Percentiles rank a stretch among this genome's conserved stretches.
Conservation (phyloP, 2,329 filamentous ascomycete species). For the Claviceps lovelessii region DNA sequence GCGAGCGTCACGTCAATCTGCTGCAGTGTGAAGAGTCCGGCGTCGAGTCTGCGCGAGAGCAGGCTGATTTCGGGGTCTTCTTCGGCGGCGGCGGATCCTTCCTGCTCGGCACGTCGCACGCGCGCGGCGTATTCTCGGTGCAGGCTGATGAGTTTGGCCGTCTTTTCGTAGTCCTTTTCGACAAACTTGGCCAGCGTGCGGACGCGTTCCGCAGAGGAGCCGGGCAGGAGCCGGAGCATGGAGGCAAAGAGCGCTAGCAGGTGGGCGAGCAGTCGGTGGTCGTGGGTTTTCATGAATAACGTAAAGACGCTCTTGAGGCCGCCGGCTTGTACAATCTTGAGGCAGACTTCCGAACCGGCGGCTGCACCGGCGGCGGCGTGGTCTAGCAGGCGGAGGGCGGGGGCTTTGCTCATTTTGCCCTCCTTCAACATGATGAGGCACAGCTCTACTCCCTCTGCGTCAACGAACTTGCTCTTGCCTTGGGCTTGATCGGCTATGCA, state of each 20-base stretch:
- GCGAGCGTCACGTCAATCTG: conserved; percentile 72
- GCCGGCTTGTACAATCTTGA: conserved; percentile 64
- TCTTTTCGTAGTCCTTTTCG: conserved; percentile 86
- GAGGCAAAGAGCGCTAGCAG: conserved; percentile 73
- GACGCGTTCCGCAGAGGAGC: conserved; percentile 63
- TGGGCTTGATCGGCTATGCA: conserved; percentile 61
- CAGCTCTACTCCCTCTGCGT: conserved; percentile 84
- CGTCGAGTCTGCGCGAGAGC: conserved; percentile 63
- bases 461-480: conserved; percentile 70
- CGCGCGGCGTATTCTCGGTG: conserved; percentile 53
- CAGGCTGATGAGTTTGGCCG: conserved; percentile 54
- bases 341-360: conserved; percentile 49
- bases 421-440: conserved; percentile 84
- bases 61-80: conserved; percentile 54
- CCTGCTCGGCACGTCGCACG: conserved; percentile 44
- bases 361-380: conserved; percentile 48
- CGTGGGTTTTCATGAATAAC: conserved; percentile 69
- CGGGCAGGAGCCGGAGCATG: conserved; percentile 65
- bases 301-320: conserved; percentile 77
- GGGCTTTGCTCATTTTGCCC: conserved; percentile 65
- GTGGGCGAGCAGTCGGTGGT: conserved; percentile 61
- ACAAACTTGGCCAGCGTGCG: conserved; percentile 85
- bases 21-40: conserved; percentile 71
- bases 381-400: conserved; percentile 70
- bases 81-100: conserved; percentile 14